These are phyloP conservation scores for Diaporthe velutina DNA, from an alignment of 2,329 filamentous ascomycete genomes.

Conservation along the genomic window DNA sequence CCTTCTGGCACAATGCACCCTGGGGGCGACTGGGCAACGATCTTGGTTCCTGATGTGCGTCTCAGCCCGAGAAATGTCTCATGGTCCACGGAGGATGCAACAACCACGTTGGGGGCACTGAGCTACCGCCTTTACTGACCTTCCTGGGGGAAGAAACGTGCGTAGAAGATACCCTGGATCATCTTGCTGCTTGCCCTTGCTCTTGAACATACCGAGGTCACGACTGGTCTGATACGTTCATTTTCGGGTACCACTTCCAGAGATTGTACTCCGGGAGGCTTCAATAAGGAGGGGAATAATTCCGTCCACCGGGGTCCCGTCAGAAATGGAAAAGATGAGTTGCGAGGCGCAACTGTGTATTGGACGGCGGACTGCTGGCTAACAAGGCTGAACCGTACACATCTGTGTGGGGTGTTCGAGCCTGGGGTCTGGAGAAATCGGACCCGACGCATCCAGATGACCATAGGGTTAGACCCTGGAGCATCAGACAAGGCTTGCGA, in stretches of 20 bases:
- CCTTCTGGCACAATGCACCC: conserved; percentile 69
- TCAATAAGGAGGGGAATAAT: too few relatives aligned
- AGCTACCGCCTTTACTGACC: conserved; percentile 56
- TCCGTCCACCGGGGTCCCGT: background rate
- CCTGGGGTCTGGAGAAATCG: background rate
- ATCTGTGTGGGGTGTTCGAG: background rate
- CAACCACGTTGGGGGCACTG: background rate
- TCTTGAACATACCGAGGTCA: conserved; percentile 25
- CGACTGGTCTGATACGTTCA: background rate
- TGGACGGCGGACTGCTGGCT: background rate
- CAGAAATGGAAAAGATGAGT: background rate
- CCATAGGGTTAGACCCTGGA: background rate
- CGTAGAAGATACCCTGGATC: conserved; percentile 80
- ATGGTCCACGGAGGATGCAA: background rate
- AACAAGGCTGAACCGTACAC: background rate
- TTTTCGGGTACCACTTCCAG: background rate
- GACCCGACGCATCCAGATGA: background rate
- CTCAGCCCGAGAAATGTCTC: conserved; percentile 38
- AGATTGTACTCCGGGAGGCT: background rate
- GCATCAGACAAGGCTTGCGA: too few relatives aligned
- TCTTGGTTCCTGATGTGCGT: conserved; percentile 65
- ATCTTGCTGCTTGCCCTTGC: conserved; percentile 51
- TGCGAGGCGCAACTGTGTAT: background rate
- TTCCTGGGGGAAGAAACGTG: conserved; percentile 75
- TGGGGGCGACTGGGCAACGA: conserved; percentile 72